Percentiles rank a stretch among this genome's conserved stretches.
phyloP scores from a whole-genome alignment of 225 moss, liverwort and hornwort genomes.

The Straminergon stramineum region DNA sequence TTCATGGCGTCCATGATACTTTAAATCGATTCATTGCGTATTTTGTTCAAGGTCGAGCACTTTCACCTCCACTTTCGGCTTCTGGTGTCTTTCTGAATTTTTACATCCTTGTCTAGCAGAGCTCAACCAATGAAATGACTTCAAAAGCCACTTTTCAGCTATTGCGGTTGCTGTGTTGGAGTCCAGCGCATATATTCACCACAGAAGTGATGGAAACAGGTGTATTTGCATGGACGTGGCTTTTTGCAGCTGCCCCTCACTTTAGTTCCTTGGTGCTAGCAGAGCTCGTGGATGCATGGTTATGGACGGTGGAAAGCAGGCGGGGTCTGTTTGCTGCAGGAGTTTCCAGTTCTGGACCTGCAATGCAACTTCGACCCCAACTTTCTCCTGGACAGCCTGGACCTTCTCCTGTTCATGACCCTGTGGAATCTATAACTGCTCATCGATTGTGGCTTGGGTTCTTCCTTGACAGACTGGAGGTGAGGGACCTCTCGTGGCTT shows the following conservation, averaged over 20 bases:
- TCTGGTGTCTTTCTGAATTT: background rate
- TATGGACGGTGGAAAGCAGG: slow-evolving; percentile 65
- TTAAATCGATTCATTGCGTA: background rate
- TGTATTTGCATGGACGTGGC: slow-evolving; percentile 79
- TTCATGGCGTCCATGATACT: background rate
- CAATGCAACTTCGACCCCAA: slow-evolving; percentile 62
- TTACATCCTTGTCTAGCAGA: slow-evolving; percentile 10
- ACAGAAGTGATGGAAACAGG: slow-evolving; percentile 70
- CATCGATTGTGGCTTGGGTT: slow-evolving; percentile 83
- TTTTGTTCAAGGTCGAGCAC: background rate
- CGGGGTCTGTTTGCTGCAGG: slow-evolving; percentile 68
- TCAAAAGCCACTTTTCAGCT: slow-evolving; percentile 49
- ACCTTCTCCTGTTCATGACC: slow-evolving; percentile 29
- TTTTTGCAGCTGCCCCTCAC: slow-evolving; percentile 66
- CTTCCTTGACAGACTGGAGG: slow-evolving; percentile 76
- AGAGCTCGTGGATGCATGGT: slow-evolving; percentile 83
- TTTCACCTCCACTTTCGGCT: background rate
- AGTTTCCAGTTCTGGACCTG: slow-evolving; percentile 53
- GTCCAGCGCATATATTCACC: slow-evolving; percentile 78
- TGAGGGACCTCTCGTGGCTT: background rate
- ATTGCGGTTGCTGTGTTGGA: slow-evolving; percentile 72
- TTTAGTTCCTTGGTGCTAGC: slow-evolving; percentile 64
- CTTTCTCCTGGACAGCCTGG: slow-evolving; percentile 63
- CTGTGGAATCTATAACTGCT: slow-evolving; percentile 45
- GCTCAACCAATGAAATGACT: slow-evolving; percentile 3